Base-by-base conservation (phyloP, 768 basidiomycete genomes). In the Hypsizygus marmoreus region DNA sequence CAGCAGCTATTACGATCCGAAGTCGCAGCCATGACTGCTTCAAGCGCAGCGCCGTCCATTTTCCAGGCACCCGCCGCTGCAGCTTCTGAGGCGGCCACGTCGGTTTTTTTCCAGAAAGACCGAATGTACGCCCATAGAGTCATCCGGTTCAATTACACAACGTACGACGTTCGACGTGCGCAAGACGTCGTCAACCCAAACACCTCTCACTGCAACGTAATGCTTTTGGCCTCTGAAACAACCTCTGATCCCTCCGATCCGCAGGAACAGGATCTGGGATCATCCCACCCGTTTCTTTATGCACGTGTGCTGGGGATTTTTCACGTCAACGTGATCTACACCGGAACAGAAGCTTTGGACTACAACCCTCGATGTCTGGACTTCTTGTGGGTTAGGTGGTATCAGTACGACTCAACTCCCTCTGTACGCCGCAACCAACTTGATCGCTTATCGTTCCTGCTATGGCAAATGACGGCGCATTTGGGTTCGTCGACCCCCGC, bases 141-240 rank as follows among this genome's bases (percentile, higher is more conserved):
- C 10, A 23, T 71, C 1, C 63, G 60, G 0, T 35, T 75, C 44
- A 70, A 74, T 53, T 74, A 70, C 44, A 74, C 72, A 0, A 69
- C 70, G 0, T 77, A 76, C 47, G 67, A 76, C 48, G 49, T 73
- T 12, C 63, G 62, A n/a, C n/a, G n/a, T n/a, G n/a, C n/a, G n/a
- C n/a, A n/a, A n/a, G n/a, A n/a, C n/a, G n/a, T n/a, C n/a, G 4
- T 53, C 34, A 70, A 72, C 26, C 54, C 63, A 1, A 17, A 45
- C 0, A 65, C 57, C 0, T 58, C 67, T 8, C 33, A 24, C 12
- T 40, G 57, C 7, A 55, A 73, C 13, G 37, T 76, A 3, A 70
- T 61, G 50, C 57, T 64, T 4, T 46, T 26, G 1, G 51, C 49
- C 10, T 7, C 14, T 14, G 22, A 32, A 53, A 64, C 4, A 48